Conservation (phyloP, 2,329 filamentous ascomycete species). For the Aspergillus piperis region DNA sequence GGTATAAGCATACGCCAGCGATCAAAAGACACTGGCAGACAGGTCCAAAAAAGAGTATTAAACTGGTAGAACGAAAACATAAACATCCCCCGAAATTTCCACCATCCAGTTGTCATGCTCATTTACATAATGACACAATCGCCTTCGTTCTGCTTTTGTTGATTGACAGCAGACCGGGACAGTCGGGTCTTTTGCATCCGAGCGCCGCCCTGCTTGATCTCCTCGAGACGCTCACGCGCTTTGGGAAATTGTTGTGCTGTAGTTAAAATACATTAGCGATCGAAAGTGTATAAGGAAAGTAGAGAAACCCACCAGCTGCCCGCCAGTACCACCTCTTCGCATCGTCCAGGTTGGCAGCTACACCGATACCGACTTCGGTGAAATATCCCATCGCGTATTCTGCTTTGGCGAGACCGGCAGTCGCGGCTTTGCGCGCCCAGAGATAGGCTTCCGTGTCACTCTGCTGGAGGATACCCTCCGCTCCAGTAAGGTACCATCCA, state of each 20-base stretch:
- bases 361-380: conserved; percentile 90
- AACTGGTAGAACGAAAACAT: conserved; percentile 4
- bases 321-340: conserved; percentile 98
- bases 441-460: conserved; percentile 96
- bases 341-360: conserved; percentile 83
- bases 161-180: conserved; percentile 76
- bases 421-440: conserved; percentile 92
- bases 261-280: conserved; percentile 2
- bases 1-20: not conserved
- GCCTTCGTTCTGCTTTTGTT: conserved; percentile 83
- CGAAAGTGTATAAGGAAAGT: conserved; percentile 3
- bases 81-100: conserved; percentile 1
- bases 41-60: not conserved
- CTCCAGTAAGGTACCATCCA: conserved; percentile 94
- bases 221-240: conserved; percentile 87
- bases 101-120: conserved; percentile 21
- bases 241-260: conserved; percentile 92
- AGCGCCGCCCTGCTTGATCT: conserved; percentile 78
- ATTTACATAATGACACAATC: conserved; percentile 65
- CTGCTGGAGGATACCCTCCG: conserved; percentile 82
- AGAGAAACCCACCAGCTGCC: conserved; percentile 74
- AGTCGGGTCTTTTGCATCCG: conserved; percentile 74
- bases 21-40: not conserved
- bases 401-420: conserved; percentile 84
- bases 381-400: conserved; percentile 99